A percentile compares a stretch with the other conserved stretches of the same genome.
Conservation (phyloP, 441 rosid species). For the Metrosideros polymorpha region DNA sequence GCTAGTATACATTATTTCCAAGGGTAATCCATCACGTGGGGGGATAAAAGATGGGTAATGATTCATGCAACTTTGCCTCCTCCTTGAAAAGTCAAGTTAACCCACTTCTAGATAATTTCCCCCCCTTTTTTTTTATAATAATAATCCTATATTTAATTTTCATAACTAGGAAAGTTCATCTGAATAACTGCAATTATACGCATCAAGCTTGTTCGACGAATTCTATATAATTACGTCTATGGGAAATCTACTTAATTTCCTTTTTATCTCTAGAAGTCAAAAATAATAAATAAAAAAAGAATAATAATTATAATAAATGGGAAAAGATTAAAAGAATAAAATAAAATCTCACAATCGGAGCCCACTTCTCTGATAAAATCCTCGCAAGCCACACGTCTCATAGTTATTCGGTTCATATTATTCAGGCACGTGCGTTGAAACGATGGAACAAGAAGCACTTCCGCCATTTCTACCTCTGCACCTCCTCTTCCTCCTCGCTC, state of each 20-base stretch:
- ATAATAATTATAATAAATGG: no score
- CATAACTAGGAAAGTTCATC: background rate
- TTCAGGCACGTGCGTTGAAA: background rate
- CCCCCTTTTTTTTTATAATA: background rate
- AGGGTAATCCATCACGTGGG: background rate
- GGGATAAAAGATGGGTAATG: background rate
- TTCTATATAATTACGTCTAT: background rate
- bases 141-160: no score
- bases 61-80: background rate
- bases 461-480: background rate
- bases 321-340: background rate
- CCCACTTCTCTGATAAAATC: background rate
- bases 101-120: background rate
- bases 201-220: background rate
- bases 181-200: background rate
- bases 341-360: background rate
- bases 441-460: background rate
- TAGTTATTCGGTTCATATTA: background rate
- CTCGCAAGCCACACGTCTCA: background rate
- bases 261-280: background rate
- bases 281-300: background rate
- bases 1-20: background rate
- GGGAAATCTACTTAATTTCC: background rate
- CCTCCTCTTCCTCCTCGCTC: background rate
- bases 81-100: background rate